Evolutionary conservation across 2,329 filamentous ascomycete genomes (phyloP).

Genomic region (Xylaria sp.): DNA sequence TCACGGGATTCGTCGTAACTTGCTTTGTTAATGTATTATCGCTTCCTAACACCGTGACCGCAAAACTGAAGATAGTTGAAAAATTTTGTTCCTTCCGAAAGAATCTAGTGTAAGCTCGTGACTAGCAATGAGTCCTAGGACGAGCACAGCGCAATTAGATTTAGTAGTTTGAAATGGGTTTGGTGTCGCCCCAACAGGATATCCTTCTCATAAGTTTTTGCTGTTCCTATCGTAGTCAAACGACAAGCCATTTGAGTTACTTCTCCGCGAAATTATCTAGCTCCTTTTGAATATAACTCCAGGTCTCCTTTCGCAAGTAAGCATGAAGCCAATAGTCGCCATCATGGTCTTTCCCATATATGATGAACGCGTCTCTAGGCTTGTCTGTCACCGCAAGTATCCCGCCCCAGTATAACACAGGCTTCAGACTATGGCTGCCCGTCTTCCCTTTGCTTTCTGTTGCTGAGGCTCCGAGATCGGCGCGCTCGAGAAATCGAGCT

Average conservation of each 20-base stretch:
- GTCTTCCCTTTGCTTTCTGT: not conserved
- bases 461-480: constrained; percentile 8
- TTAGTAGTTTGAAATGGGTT: too few species aligned
- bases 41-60: too few species aligned
- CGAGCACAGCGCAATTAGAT: too few species aligned
- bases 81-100: too few species aligned
- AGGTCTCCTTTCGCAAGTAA: constrained; percentile 25
- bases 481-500: constrained; percentile 5
- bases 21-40: too few species aligned
- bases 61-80: too few species aligned
- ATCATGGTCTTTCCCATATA: constrained; percentile 25
- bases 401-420: constrained; percentile 16
- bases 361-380: constrained; percentile 18
- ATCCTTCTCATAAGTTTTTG: not conserved
- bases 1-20: too few species aligned
- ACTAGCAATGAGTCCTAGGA: too few species aligned
- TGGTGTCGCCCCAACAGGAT: too few species aligned
- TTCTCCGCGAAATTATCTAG: not conserved
- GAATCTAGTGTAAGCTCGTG: too few species aligned
- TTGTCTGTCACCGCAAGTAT: constrained; percentile 8
- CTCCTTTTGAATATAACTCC: constrained; percentile 16
- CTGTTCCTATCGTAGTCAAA: not conserved
- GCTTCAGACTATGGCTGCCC: not conserved
- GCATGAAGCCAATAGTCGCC: constrained; percentile 29
- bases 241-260: too few species aligned